A percentile compares a stretch with the other conserved stretches of the same genome.
These are phyloP conservation scores for Sclerotinia minor DNA, from an alignment of 2,329 filamentous ascomycete species.

Conservation along the genomic window DNA sequence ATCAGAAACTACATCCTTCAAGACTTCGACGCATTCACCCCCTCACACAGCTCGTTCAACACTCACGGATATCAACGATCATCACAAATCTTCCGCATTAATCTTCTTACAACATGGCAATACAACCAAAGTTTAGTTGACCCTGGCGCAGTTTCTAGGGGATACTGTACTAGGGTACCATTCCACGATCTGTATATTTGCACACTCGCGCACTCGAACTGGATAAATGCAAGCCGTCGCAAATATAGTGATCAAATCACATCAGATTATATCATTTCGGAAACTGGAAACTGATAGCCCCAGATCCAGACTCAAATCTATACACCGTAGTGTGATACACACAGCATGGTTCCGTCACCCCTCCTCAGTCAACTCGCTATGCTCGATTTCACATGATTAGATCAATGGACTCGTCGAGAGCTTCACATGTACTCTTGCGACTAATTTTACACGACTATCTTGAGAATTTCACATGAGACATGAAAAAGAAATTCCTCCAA, in stretches of 20 bases:
- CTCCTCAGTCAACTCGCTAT: no score
- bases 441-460: background rate
- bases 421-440: background rate
- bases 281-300: background rate
- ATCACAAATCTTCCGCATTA: background rate
- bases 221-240: background rate
- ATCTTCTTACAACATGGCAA: background rate
- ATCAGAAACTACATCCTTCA: background rate
- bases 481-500: background rate
- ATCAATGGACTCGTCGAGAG: background rate
- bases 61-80: background rate
- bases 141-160: background rate
- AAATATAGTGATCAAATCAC: background rate
- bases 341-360: background rate
- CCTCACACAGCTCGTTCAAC: background rate
- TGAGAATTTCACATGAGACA: background rate
- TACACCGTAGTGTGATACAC: background rate
- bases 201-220: constrained; percentile 4
- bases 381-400: background rate
- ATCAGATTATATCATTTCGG: background rate
- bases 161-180: background rate
- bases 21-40: background rate
- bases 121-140: background rate
- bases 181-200: background rate
- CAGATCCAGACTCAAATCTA: background rate